Evolutionary conservation across 176 grass and related monocot genomes (phyloP), one percentile per base, ranked within the genome.

Genomic region (Dendrocalamus sinicus): DNA sequence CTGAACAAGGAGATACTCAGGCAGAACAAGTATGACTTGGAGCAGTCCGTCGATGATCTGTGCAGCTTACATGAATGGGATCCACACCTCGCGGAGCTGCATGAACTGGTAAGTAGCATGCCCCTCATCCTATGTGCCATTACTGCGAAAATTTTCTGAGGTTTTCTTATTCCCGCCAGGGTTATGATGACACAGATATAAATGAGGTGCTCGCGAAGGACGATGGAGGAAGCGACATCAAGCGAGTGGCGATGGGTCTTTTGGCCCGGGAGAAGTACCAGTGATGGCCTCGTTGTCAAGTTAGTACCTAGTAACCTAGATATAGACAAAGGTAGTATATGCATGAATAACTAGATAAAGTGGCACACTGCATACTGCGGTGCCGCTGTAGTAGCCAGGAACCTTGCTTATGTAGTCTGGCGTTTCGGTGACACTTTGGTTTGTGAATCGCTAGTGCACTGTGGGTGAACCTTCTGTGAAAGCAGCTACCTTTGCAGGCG

Each of bases 1-100:
- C 85, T 98, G 63, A 98, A 98, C 88, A 98, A 92, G 80, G 80
- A 95, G 65, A 73, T 95, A 55, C 89, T 98, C 23, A 82, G 89
- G 83, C 60, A 76, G 80, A 95, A 95, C 16, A 83, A 91, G 48
- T 92, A 94, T 23, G 70, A 95, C 54, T 30, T 98, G 75, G 90
- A 91, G 52, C 71, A 89, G 53, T 91, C 86, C 69, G 40, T 95
- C 8, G 67, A 78, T 44, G 93, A 98, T 71, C 91, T 98, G 3
- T 94, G 81, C 41, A 53, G 85, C 46, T 80, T 88, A 22, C 19
- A 87, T 1, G 96, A 94, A 69, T 98, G 96, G 93, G 90, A 94
- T 53, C 88, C 88, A 9, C 85, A 93, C 74, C 83, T 92, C 1
- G 84, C 45, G 1, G 92, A 92, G 59, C 67, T 94, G 45, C 78